Percentiles rank a stretch among this genome's conserved stretches.
phyloP scores from a whole-genome alignment of 108 stramenopile genomes.

The Bacterosira constricta region DNA sequence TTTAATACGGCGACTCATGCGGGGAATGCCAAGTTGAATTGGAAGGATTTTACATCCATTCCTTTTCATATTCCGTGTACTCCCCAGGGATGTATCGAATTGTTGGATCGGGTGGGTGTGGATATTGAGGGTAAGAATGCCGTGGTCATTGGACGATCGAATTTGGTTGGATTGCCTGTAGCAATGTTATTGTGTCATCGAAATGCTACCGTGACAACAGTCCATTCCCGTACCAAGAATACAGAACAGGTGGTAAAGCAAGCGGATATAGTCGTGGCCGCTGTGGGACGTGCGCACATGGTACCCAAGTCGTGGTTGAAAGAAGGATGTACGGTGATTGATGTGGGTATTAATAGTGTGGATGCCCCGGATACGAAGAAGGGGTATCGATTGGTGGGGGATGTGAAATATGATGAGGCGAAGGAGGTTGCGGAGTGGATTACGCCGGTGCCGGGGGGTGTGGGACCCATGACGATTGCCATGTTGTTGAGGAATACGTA shows the following conservation, averaged over 20 bases:
- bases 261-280: slow-evolving; percentile 97
- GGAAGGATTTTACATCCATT: slow-evolving; percentile 56
- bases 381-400: slow-evolving; percentile 95
- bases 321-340: slow-evolving; percentile 95
- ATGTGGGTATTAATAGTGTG: slow-evolving; percentile 98
- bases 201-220: slow-evolving; percentile 95
- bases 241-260: slow-evolving; percentile 61
- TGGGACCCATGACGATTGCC: slow-evolving; percentile 99
- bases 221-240: slow-evolving; percentile 90
- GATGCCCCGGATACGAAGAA: slow-evolving; percentile 69
- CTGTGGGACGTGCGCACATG: slow-evolving; percentile 89
- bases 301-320: slow-evolving; percentile 93
- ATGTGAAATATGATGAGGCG: slow-evolving; percentile 87
- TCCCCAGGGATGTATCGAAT: slow-evolving; percentile 94
- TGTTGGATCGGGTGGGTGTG: slow-evolving; percentile 87
- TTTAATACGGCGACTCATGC: slow-evolving; percentile 60
- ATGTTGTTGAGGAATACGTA: slow-evolving; percentile 97
- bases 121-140: slow-evolving; percentile 88
- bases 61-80: slow-evolving; percentile 87
- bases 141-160: slow-evolving; percentile 95
- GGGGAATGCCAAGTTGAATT: slow-evolving; percentile 48
- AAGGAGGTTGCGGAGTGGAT: slow-evolving; percentile 81
- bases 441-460: slow-evolving; percentile 98
- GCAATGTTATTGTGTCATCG: slow-evolving; percentile 87
- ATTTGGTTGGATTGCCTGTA: slow-evolving; percentile 94